Conservation (phyloP, 2,329 filamentous ascomycete species). For the Capronia epimyces region DNA sequence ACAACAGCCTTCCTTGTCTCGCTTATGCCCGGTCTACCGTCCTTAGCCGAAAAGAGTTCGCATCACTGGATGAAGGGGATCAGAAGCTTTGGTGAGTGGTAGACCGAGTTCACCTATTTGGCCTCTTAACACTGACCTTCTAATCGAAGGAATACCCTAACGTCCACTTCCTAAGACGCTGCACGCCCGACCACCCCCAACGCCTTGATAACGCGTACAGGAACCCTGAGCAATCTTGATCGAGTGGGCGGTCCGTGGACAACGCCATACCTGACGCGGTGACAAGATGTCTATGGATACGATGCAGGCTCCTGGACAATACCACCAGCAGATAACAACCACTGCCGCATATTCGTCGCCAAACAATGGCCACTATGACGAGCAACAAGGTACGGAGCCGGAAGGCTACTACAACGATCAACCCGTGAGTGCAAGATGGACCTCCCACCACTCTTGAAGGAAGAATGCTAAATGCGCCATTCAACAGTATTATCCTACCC, state of each 20-base stretch:
- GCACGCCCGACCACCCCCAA: neutral
- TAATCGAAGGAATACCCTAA: conserved; percentile 1
- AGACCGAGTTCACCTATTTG: neutral
- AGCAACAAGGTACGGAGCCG: conserved; percentile 11
- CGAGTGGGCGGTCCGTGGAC: conserved; percentile 6
- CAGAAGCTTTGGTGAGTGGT: conserved; percentile 6
- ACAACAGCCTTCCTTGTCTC: neutral
- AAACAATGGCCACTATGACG: conserved; percentile 14
- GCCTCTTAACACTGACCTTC: conserved; percentile 1
- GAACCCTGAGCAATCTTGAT: neutral
- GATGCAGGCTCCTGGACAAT: conserved; percentile 20
- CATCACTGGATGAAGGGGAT: conserved; percentile 5
- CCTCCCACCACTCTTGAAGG: neutral
- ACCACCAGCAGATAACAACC: conserved; percentile 15
- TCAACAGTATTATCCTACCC: conserved; percentile 17
- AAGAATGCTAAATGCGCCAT: conserved; percentile 6
- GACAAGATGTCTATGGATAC: conserved; percentile 21
- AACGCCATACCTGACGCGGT: conserved; percentile 8
- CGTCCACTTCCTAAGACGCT: neutral
- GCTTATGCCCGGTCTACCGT: neutral
- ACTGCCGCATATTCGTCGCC: conserved; percentile 14
- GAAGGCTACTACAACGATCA: conserved; percentile 18
- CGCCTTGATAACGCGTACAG: neutral
- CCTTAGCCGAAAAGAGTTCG: neutral
- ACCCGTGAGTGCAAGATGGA: conserved; percentile 6